A percentile compares a stretch with the other conserved stretches of the same genome.
Conservation (phyloP, 2,329 filamentous ascomycete species). For the Hirsutella minnesotensis region DNA sequence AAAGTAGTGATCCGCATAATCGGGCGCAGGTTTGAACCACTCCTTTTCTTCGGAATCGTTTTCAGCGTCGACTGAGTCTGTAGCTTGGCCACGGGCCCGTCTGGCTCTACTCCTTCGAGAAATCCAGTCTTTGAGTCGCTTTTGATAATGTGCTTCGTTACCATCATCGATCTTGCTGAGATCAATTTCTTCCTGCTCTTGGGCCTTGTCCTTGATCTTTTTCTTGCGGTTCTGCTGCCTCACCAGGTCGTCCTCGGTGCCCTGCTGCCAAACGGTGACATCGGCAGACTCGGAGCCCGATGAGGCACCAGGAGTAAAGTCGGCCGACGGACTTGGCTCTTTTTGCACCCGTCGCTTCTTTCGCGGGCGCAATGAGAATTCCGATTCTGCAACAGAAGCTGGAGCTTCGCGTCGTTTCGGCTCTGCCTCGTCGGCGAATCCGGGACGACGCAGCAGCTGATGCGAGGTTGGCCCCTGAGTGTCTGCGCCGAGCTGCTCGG, state of each 20-base stretch:
- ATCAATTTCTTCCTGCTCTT: constrained; percentile 31
- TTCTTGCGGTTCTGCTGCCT: constrained; percentile 29
- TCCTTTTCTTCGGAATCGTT: constrained; percentile 41
- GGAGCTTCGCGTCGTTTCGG: background rate
- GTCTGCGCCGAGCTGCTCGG: constrained; percentile 25
- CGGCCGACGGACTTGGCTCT: constrained; percentile 30
- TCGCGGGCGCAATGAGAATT: constrained; percentile 46
- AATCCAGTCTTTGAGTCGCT: constrained; percentile 66
- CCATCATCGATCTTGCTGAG: constrained; percentile 69
- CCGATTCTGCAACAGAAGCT: constrained; percentile 26
- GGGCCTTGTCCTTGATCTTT: constrained; percentile 26
- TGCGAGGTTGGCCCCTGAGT: constrained; percentile 49
- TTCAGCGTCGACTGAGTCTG: constrained; percentile 20
- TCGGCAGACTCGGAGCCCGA: constrained; percentile 22
- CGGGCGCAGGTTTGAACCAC: constrained; percentile 81
- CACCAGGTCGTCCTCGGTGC: constrained; percentile 25
- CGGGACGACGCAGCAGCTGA: constrained; percentile 60
- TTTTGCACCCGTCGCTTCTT: constrained; percentile 37
- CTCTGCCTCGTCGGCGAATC: constrained; percentile 40
- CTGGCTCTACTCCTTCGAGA: constrained; percentile 31
- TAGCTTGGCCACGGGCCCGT: constrained; percentile 25
- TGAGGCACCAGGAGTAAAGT: constrained; percentile 27
- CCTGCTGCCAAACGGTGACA: constrained; percentile 24
- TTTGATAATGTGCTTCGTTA: constrained; percentile 69
- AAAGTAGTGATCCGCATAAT: constrained; percentile 62